phyloP scores from a whole-genome alignment of 768 basidiomycete genomes.

The Lentinus tigrinus region DNA sequence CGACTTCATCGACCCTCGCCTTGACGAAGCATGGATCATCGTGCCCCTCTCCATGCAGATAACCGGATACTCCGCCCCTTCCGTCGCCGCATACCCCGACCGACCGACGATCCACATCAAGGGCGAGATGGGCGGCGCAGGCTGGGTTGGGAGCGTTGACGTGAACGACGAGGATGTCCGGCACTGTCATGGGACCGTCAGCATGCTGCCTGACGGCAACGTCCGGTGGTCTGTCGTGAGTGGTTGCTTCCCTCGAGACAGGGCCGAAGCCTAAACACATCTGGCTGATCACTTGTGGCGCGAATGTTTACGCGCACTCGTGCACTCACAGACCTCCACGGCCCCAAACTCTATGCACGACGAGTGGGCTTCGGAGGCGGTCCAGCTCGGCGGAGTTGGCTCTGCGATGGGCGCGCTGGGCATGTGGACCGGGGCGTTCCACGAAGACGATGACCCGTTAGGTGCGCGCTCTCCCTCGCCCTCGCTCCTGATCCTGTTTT shows the following conservation, averaged over 20 bases:
- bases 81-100: constrained; percentile 24
- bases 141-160: constrained; percentile 12
- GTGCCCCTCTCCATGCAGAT: constrained; percentile 51
- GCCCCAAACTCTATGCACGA: constrained; percentile 26
- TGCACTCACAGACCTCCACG: not conserved
- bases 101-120: constrained; percentile 51
- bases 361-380: constrained; percentile 55
- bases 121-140: constrained; percentile 43
- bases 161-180: constrained; percentile 33
- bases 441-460: constrained; percentile 43
- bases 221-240: constrained; percentile 53
- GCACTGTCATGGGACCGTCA: constrained; percentile 41
- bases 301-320: not conserved
- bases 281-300: not conserved
- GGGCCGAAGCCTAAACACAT: not conserved
- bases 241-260: not conserved
- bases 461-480: constrained; percentile 29
- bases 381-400: constrained; percentile 55
- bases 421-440: constrained; percentile 52
- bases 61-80: constrained; percentile 24
- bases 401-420: constrained; percentile 54
- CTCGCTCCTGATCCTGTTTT: no score
- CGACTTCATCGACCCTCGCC: constrained; percentile 7
- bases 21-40: constrained; percentile 49
- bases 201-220: constrained; percentile 48